Base-by-base conservation (phyloP, 495 filamentous ascomycete species). In the Aspergillus olivimuriae region DNA sequence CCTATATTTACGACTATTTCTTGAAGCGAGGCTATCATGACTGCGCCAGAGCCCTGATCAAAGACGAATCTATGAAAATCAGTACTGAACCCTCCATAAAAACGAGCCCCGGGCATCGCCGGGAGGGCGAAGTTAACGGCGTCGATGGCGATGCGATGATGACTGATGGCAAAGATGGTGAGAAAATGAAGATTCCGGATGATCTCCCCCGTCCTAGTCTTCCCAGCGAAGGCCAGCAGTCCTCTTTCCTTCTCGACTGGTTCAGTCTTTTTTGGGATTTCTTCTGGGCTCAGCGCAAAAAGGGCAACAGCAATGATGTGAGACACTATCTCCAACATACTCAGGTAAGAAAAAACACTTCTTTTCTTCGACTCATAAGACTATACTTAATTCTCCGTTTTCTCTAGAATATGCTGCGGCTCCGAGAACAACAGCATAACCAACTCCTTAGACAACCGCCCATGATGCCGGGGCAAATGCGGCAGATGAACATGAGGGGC, bases 1-100 rank as follows among this genome's bases (percentile, higher is more conserved):
- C 89, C 2, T 95, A 91, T 60, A 98, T 98, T 46, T 97, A 97
- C 72, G 89, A 95, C 54, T 96, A 97, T 61, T 89, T 98, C 44
- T 65, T 95, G 30, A 84, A 84, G 56, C 83, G 87, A 61, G 75
- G 76, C 40, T 83, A 94, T 73, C 83, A 78, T 53, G 84, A 89
- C 39, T 81, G 82, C 50, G 92, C 92, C 44, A 78, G 83, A 52
- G 75, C 81, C 14, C 68, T 96, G 30, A 62, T 86, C 35, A 65
- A 66, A 35, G 68, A 72, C 43, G 68, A 72, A 33, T 61, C 57
- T 11, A 58, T 70, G 47, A 72, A 70, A 41, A 43, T 73, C 18
- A 73, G 77, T 39, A 83, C 78, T 38, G 78, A 84, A 19, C 78
- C 78, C 26, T 61, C 78, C 32, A 69, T 73, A 17, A 80, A 80